These are phyloP conservation scores for Debaryomyces tyrocola DNA, from an alignment of 805 yeast genomes.

Conservation along the genomic window DNA sequence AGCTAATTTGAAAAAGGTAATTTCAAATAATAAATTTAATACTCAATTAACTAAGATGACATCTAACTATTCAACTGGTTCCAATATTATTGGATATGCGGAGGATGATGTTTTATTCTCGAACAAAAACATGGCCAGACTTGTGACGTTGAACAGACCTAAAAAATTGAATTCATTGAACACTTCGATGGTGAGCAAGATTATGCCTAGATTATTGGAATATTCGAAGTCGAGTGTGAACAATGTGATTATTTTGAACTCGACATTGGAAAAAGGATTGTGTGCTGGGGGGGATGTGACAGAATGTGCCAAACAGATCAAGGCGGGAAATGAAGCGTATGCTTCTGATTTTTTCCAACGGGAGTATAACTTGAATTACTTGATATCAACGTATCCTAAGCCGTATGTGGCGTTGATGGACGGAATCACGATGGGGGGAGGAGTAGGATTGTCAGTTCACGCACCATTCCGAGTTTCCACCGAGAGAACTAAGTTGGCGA, in stretches of 20 bases:
- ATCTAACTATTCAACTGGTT: conserved; percentile 4
- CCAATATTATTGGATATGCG: conserved; percentile 18
- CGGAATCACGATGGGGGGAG: conserved; percentile 98
- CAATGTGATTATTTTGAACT: conserved; percentile 66
- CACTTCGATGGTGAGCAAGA: conserved; percentile 68
- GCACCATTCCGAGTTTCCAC: conserved; percentile 93
- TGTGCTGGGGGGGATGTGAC: conserved; percentile 98
- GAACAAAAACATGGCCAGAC: conserved; percentile 63
- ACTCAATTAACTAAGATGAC: conserved; percentile 3
- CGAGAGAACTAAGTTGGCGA: conserved; percentile 85
- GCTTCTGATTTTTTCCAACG: conserved; percentile 68
- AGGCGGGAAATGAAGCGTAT: conserved; percentile 42
- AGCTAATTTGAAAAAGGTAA: neutral
- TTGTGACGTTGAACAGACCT: conserved; percentile 77
- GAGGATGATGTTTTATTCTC: conserved; percentile 62
- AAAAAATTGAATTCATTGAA: conserved; percentile 82
- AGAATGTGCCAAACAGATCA: conserved; percentile 64
- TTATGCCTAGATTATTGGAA: conserved; percentile 73
- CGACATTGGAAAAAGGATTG: conserved; percentile 66
- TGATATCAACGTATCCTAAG: conserved; percentile 78
- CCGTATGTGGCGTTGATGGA: conserved; percentile 86
- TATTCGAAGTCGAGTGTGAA: conserved; percentile 68
- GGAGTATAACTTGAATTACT: conserved; percentile 81
- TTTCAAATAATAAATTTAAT: neutral
- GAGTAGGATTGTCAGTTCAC: conserved; percentile 89